Conservation (phyloP, 83 land plant species). For the Larix sibirica region DNA sequence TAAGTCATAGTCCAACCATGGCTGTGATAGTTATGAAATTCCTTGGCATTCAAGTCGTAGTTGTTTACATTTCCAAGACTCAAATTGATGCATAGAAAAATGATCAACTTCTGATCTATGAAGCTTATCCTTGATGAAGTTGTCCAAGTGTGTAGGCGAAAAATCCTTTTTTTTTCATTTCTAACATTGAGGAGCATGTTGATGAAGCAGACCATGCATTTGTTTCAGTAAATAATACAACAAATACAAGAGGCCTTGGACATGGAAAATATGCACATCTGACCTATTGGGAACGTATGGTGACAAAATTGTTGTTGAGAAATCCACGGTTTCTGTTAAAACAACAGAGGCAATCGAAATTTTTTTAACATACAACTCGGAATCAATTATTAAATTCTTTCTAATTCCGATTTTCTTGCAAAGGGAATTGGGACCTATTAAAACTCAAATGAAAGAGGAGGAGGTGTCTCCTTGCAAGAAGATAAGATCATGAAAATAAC, state of each 20-base stretch:
- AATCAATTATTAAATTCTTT: not conserved
- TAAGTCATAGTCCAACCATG: no score
- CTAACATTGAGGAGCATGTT: slow-evolving; percentile 31
- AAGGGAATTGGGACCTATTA: slow-evolving; percentile 12
- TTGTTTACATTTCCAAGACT: no score
- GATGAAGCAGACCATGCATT: slow-evolving; percentile 25
- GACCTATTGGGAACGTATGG: slow-evolving; percentile 31
- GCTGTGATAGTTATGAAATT: slow-evolving; percentile 45
- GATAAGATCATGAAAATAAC: no score
- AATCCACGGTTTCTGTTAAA: not conserved
- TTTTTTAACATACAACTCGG: not conserved
- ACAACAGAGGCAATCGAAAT: slow-evolving; percentile 2
- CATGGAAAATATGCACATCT: slow-evolving; percentile 24
- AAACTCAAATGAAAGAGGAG: not conserved
- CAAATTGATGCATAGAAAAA: slow-evolving; percentile 18
- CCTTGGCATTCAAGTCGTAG: slow-evolving; percentile 21
- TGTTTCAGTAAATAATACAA: slow-evolving; percentile 27
- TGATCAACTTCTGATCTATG: slow-evolving; percentile 23
- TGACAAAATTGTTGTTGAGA: slow-evolving; percentile 29
- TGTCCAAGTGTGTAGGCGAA: slow-evolving; percentile 23
- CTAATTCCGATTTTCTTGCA: slow-evolving; percentile 5
- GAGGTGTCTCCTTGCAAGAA: no score
- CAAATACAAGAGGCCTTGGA: slow-evolving; percentile 18
- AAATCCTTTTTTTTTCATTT: slow-evolving; percentile 23
- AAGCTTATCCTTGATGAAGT: slow-evolving; percentile 30